Evolutionary conservation across 2,329 filamentous ascomycete genomes (phyloP).

Genomic region (Apiospora pterosperma): DNA sequence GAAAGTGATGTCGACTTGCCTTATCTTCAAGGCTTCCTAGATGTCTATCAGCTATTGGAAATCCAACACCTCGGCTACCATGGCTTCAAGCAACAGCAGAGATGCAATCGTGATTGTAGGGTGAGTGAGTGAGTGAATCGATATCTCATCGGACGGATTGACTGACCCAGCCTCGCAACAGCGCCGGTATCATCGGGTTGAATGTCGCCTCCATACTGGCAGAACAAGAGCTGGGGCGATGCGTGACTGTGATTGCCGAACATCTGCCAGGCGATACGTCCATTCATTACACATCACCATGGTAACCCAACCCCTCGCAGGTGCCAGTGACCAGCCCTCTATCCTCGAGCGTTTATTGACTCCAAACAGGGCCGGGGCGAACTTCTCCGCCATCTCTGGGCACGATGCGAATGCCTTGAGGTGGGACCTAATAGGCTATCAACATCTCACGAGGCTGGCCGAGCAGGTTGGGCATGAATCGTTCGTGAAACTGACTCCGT

Average conservation of each 20-base stretch:
- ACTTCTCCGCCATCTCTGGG: conserved; percentile 42
- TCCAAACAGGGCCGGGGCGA: conserved; percentile 36
- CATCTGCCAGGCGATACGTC: conserved; percentile 37
- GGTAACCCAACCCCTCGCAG: conserved; percentile 20
- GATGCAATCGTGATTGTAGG: not conserved
- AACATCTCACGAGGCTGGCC: conserved; percentile 32
- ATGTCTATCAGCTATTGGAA: not conserved
- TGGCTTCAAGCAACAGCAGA: not conserved
- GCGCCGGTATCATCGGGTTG: conserved; percentile 37
- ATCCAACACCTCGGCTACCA: not conserved
- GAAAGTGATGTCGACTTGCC: not conserved
- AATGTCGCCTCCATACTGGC: conserved; percentile 34
- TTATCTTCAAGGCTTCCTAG: not conserved
- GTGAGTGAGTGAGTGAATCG: not conserved
- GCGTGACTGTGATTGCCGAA: conserved; percentile 35
- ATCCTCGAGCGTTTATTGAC: not conserved
- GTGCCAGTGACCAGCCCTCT: not conserved
- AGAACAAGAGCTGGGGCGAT: conserved; percentile 28
- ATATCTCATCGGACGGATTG: not conserved
- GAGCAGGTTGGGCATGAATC: conserved; percentile 24
- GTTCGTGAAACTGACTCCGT: conserved; percentile 33
- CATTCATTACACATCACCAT: conserved; percentile 37
- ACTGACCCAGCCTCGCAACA: conserved; percentile 12
- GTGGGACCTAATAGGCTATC: conserved; percentile 39
- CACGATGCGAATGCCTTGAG: conserved; percentile 36